Conservation (phyloP, 441 rosid genomes). For the Gossypium aridum region DNA sequence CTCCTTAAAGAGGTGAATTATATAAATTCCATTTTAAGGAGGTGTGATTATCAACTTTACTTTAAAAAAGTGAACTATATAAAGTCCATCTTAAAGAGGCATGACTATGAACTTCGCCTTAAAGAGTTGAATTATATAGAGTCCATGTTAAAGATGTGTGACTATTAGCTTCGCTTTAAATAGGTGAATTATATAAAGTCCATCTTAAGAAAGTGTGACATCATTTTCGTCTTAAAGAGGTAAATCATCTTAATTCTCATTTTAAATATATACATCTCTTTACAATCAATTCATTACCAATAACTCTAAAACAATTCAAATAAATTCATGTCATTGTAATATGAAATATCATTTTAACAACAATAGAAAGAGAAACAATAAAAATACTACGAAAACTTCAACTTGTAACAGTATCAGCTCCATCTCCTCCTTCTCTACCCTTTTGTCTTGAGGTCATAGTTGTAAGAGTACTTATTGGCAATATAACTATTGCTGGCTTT, state of each 20-base stretch:
- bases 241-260: neutral
- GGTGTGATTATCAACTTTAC: neutral
- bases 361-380: neutral
- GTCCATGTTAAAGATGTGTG: neutral
- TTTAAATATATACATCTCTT: neutral
- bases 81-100: neutral
- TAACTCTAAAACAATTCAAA: too few relatives aligned
- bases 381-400: neutral
- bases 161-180: neutral
- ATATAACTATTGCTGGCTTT: too few relatives aligned
- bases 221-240: neutral
- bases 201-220: neutral
- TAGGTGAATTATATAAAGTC: neutral
- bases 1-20: neutral
- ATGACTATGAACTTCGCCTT: neutral
- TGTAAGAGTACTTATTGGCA: too few relatives aligned
- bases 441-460: too few relatives aligned
- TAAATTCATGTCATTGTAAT: too few relatives aligned
- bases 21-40: neutral
- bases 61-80: neutral
- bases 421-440: too few relatives aligned
- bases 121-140: neutral
- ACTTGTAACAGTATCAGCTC: neutral
- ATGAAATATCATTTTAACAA: neutral
- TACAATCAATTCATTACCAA: neutral